Evolutionary conservation across 1,284 basidiomycete genomes (phyloP).

Genomic region (Ustilago bromivora): DNA sequence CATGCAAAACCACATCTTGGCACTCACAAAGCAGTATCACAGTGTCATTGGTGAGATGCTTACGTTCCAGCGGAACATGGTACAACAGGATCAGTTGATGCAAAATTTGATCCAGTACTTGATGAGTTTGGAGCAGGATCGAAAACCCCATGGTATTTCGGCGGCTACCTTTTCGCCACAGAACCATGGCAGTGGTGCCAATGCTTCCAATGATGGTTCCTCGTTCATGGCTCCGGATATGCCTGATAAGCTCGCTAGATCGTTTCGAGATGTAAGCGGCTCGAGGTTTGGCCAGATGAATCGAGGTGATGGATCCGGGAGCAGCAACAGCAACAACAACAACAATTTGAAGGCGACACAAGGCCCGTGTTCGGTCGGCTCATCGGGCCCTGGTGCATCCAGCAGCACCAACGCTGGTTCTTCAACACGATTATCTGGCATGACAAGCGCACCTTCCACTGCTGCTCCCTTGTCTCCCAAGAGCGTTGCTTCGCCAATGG

Average conservation of each 20-base stretch:
- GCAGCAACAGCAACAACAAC: slow-evolving; percentile 1
- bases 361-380: slow-evolving; percentile 18
- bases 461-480: slow-evolving; percentile 51
- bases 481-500: slow-evolving; percentile 45
- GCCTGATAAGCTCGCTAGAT: slow-evolving; percentile 75
- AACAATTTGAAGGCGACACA: neutral
- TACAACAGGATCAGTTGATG: slow-evolving; percentile 85
- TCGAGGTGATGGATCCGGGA: slow-evolving; percentile 60
- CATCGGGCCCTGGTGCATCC: slow-evolving; percentile 10
- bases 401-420: slow-evolving; percentile 31
- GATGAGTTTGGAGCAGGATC: slow-evolving; percentile 72
- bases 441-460: slow-evolving; percentile 32
- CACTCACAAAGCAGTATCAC: slow-evolving; percentile 81
- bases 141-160: slow-evolving; percentile 10
- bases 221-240: slow-evolving; percentile 76
- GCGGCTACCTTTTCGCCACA: slow-evolving; percentile 23
- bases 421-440: slow-evolving; percentile 21
- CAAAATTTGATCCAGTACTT: slow-evolving; percentile 85
- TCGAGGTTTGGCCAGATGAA: slow-evolving; percentile 79
- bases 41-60: slow-evolving; percentile 84
- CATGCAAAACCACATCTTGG: slow-evolving; percentile 72
- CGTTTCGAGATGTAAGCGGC: slow-evolving; percentile 75
- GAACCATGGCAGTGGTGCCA: neutral
- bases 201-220: slow-evolving; percentile 45
- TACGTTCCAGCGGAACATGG: slow-evolving; percentile 83